A percentile compares a stretch with the other conserved stretches of the same genome.
phyloP scores from a whole-genome alignment of 139 green algal genomes.

The Auxenochlorella pyrenoidosa region DNA sequence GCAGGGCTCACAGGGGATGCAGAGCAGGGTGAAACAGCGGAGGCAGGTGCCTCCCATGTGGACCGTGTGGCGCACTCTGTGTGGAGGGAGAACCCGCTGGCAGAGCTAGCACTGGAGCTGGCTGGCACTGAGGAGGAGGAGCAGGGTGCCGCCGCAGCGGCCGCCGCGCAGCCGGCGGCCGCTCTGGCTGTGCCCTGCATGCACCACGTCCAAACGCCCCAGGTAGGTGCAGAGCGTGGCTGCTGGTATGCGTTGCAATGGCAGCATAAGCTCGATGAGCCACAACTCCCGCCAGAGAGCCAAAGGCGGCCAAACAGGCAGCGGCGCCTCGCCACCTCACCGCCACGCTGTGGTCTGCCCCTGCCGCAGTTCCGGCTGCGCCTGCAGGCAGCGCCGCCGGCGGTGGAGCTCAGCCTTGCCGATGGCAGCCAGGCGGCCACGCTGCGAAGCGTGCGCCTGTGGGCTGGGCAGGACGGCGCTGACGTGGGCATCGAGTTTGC shows the following conservation, averaged over 20 bases:
- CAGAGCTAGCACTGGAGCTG: neutral
- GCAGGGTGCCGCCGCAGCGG: neutral
- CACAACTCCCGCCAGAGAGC: no score
- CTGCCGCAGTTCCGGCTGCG: conserved; percentile 17
- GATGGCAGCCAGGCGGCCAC: neutral
- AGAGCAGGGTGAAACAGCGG: neutral
- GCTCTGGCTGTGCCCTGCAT: neutral
- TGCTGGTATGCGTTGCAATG: neutral
- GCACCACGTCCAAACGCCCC: neutral
- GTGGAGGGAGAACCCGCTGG: conserved; percentile 21
- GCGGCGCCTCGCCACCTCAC: neutral
- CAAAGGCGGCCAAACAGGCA: no score
- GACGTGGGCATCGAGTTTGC: conserved; percentile 15
- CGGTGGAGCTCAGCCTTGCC: neutral
- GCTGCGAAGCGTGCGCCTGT: conserved; percentile 7
- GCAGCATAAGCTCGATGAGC: no score
- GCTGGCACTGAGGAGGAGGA: neutral
- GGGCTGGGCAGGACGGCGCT: neutral
- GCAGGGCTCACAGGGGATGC: neutral
- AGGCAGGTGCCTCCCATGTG: neutral
- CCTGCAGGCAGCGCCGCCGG: conserved; percentile 5
- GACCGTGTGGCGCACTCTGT: neutral
- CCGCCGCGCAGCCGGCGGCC: neutral
- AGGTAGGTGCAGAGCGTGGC: neutral
- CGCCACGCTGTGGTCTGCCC: neutral